Percentiles rank a stretch among this genome's conserved stretches.
Conservation (phyloP, 1,284 basidiomycete genomes). For the Melampsora americana region DNA sequence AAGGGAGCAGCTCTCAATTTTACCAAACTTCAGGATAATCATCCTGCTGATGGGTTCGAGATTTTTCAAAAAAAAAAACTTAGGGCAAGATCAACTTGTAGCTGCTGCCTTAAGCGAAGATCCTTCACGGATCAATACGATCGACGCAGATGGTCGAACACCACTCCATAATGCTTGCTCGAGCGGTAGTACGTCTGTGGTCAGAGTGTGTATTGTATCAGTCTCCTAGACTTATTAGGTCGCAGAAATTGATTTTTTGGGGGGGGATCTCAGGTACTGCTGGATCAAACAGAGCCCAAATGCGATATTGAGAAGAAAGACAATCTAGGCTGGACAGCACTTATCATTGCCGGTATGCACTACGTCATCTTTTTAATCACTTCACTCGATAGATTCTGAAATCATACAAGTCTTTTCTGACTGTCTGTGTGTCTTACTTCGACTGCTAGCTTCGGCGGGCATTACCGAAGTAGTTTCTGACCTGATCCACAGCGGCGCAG, state of each 20-base stretch:
- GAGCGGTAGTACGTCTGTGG: conserved; percentile 35
- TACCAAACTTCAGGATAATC: neutral
- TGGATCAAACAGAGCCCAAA: conserved; percentile 37
- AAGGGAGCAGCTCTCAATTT: neutral
- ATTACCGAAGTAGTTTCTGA: conserved; percentile 72
- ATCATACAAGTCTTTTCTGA: conserved; percentile 1
- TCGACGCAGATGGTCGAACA: conserved; percentile 35
- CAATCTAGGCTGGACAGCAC: conserved; percentile 74
- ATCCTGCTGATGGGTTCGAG: neutral
- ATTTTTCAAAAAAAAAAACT: neutral
- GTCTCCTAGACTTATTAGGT: neutral
- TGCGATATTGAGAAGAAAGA: conserved; percentile 58
- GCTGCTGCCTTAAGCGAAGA: conserved; percentile 34
- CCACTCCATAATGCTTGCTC: conserved; percentile 34
- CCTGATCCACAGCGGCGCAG: conserved; percentile 76
- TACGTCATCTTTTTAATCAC: too few species aligned
- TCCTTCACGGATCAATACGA: conserved; percentile 13
- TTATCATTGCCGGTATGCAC: conserved; percentile 74
- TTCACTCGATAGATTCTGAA: neutral
- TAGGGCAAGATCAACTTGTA: conserved; percentile 40
- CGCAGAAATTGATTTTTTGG: neutral
- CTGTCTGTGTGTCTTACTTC: conserved; percentile 5
- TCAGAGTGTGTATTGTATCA: conserved; percentile 16
- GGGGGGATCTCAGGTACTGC: conserved; percentile 16
- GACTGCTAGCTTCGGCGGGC: conserved; percentile 69